Conservation (phyloP, 257 asterid genomes). For the Solanum stenotomum region DNA sequence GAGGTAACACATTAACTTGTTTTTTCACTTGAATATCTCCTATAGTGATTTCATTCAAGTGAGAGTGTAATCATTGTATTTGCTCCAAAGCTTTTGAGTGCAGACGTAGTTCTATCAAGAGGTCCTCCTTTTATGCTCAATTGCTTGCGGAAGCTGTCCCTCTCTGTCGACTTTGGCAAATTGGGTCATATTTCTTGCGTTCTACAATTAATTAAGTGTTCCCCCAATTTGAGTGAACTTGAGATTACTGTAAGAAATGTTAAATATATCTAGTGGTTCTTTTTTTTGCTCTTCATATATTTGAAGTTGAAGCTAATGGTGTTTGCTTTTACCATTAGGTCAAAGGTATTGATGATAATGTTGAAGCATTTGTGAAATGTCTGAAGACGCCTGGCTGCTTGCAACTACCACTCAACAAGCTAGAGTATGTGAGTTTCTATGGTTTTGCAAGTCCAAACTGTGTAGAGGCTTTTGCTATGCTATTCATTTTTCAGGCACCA, state of each 20-base stretch:
- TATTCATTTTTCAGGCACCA: neutral
- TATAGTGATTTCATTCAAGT: neutral
- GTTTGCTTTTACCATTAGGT: neutral
- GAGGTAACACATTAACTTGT: neutral
- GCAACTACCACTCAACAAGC: neutral
- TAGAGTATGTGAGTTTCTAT: neutral
- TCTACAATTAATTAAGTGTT: neutral
- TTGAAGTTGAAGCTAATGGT: neutral
- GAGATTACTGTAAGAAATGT: neutral
- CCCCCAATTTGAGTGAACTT: neutral
- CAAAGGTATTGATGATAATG: neutral
- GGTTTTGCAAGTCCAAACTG: neutral
- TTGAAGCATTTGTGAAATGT: neutral
- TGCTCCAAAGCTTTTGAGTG: neutral
- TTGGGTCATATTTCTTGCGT: neutral
- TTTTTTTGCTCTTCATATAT: neutral
- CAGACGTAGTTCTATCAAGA: neutral
- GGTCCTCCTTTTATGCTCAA: neutral
- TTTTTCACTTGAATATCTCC: neutral
- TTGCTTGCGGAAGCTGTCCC: neutral
- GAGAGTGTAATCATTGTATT: neutral
- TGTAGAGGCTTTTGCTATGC: neutral
- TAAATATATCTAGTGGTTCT: neutral
- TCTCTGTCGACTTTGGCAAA: neutral
- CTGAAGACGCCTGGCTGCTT: neutral